Base-by-base conservation (phyloP, 2,329 filamentous ascomycete genomes). In the Fusarium sp. region DNA sequence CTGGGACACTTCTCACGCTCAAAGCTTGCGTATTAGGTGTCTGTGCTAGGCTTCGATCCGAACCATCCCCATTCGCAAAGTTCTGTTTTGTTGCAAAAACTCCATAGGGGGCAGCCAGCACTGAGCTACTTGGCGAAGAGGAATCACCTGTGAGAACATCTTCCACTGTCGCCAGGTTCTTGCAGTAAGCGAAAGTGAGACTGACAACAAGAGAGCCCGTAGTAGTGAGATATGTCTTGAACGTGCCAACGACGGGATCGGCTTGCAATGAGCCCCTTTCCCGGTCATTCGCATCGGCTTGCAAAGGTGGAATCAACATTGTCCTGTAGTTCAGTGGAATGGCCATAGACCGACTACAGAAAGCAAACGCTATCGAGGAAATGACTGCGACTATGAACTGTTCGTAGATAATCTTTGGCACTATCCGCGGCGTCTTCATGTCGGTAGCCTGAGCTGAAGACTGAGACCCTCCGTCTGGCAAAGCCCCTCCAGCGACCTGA, bases 61-160 rank as follows among this genome's bases (percentile, higher is more conserved):
- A 83, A 41, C 84, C 28, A 42, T 79, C 77, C 35, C 74, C 69
- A 26, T 71, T 73, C 13, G 48, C 13, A 47, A 67, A 48, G 18
- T 58, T 55, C 48, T 81, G 79, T 33, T 79, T 79, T 15, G 77
- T 79, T 35, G 81, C 78, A 59, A 83, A 70, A 52, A 84, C 77
- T 31, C 89, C 89, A 57, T 90, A 85, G 0, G 89, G 89, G 5
- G 89, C 89, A 12, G 87, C 85, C 26, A 90, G 79, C 26, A 90
- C 84, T 5, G 85, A 83, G 22, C 84, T 81, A 24, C 85, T 84
- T 0, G 85, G 77, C 13, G 83, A 81, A 10, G 83, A 82, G 9
- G 85, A 73, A 45, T 82, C 83, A 20, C 83, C 79, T 20, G 82
- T 81, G 38, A 84, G 69, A 12, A 80, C 79, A 68, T 89, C 85